phyloP scores from a whole-genome alignment of 2,329 filamentous ascomycete genomes.

The Ceratocystis papillata region DNA sequence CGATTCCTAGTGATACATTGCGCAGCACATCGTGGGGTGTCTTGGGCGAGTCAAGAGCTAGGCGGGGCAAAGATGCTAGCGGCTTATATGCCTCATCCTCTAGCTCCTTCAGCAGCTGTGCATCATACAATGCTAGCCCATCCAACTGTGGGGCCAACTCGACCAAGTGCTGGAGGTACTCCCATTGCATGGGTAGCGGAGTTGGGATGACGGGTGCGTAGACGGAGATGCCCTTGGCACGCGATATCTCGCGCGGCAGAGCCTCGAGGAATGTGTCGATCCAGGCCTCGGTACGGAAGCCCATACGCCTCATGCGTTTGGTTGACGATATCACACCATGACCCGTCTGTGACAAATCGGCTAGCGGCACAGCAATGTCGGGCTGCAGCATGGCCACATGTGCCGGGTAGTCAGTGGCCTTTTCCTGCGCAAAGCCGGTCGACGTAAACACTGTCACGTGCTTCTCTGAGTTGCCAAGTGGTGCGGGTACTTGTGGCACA shows the following conservation, averaged over 20 bases:
- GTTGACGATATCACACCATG: constrained; percentile 41
- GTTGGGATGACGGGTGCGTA: constrained; percentile 65
- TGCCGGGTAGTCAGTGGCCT: constrained; percentile 56
- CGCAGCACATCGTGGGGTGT: constrained; percentile 68
- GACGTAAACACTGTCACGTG: constrained; percentile 73
- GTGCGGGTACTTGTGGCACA: constrained; percentile 61
- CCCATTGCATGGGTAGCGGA: constrained; percentile 60
- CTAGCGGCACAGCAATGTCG: constrained; percentile 69
- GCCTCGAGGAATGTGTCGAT: constrained; percentile 52
- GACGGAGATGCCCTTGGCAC: constrained; percentile 35
- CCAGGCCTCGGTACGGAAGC: constrained; percentile 76
- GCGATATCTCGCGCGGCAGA: constrained; percentile 28
- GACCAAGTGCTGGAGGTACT: constrained; percentile 64
- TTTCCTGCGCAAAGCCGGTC: constrained; percentile 67
- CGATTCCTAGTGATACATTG: constrained; percentile 65
- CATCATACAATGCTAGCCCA: constrained; percentile 69
- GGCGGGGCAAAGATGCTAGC: constrained; percentile 51
- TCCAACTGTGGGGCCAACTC: constrained; percentile 50
- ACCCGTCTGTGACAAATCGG: constrained; percentile 51
- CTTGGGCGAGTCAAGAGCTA: constrained; percentile 59
- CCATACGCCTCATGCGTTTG: constrained; percentile 74
- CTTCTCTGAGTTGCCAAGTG: constrained; percentile 58
- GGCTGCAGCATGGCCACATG: constrained; percentile 57
- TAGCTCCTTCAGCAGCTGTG: constrained; percentile 57
- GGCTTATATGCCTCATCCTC: constrained; percentile 34